phyloP scores from a whole-genome alignment of 257 asterid genomes.

The Rubia yunnanensis region DNA sequence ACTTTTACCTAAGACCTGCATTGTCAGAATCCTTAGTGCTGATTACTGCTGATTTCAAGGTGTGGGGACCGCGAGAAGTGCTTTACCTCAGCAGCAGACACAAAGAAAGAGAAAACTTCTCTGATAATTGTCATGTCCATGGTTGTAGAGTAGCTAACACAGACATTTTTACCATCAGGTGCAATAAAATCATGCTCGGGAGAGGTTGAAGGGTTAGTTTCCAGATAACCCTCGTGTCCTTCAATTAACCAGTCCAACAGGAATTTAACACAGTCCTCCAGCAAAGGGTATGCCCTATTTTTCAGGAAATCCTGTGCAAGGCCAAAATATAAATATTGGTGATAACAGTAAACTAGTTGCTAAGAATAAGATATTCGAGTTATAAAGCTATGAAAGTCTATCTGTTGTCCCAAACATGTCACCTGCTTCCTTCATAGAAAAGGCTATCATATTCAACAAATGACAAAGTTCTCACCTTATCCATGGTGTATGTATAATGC shows the following conservation, averaged over 20 bases:
- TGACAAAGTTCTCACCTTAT: slow-evolving; percentile 36
- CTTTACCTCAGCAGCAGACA: slow-evolving; percentile 67
- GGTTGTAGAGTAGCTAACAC: slow-evolving; percentile 70
- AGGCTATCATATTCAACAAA: background rate
- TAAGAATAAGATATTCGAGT: background rate
- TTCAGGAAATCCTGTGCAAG: slow-evolving; percentile 41
- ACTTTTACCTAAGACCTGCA: slow-evolving; percentile 53
- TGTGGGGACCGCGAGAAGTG: background rate
- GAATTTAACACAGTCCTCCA: slow-evolving; percentile 60
- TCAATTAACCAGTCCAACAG: slow-evolving; percentile 69
- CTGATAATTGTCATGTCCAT: slow-evolving; percentile 69
- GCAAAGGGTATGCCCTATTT: slow-evolving; percentile 52
- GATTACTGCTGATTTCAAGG: background rate
- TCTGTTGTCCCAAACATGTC: background rate
- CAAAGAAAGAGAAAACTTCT: slow-evolving; percentile 49
- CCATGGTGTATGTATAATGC: slow-evolving; percentile 63
- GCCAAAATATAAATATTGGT: background rate
- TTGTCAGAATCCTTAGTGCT: background rate
- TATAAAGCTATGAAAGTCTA: background rate
- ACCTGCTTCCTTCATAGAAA: background rate
- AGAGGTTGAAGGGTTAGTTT: slow-evolving; percentile 81
- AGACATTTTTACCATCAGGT: slow-evolving; percentile 57
- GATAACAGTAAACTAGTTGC: background rate
- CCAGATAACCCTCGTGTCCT: slow-evolving; percentile 48
- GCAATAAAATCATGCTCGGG: slow-evolving; percentile 71